Base-by-base conservation (phyloP, 345 rosid genomes). In the Citrus cavaleriei region DNA sequence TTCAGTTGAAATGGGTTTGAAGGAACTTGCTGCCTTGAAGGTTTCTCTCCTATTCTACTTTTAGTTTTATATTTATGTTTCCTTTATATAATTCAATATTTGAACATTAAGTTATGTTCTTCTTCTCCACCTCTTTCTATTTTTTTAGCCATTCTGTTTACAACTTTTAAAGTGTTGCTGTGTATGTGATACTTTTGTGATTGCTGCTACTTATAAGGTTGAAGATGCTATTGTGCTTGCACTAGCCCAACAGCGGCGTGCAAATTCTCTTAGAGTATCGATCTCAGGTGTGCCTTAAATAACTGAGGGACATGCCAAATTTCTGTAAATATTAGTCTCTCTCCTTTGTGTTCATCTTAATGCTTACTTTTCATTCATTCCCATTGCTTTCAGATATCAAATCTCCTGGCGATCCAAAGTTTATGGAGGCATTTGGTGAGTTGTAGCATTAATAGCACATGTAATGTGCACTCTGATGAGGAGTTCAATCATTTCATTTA, bases 1-100 rank as follows among this genome's bases (percentile, higher is more conserved):
- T 74, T 93, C 98, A 5, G 98, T 96, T 83, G 99, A 96, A 92
- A 94, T 94, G 98, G 99, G 98, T 79, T 78, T 97, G 88, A 91
- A 88, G 86, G 98, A 97, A 86, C 90, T 97, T 78, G 92, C 92
- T 65, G 93, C 98, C 69, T 75, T 91, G 27, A 97, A 97, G 98
- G 98, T 94, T 78, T 81, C 40, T 64, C 30, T 19, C 21, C 40
- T 55, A 25, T 1, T 68, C 60, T 69, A 30, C 2, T 57, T 14
- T 58, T 42, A 8, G 3, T 7, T 58, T 2, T 22, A 32, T 40
- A 19, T 21, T 12, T 5, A 42, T 57, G 0, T 18, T 32, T 22
- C 13, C 25, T 10, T 27, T 18, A 27, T 3, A 10, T 70, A 25
- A 18, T 38, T 66, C 68, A 34, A 22, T 77, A 59, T 10, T 46